Percentiles rank a stretch among this genome's conserved stretches.
Conservation (phyloP, 352 stramenopile genomes). For the Thraustochytrium striatum region DNA sequence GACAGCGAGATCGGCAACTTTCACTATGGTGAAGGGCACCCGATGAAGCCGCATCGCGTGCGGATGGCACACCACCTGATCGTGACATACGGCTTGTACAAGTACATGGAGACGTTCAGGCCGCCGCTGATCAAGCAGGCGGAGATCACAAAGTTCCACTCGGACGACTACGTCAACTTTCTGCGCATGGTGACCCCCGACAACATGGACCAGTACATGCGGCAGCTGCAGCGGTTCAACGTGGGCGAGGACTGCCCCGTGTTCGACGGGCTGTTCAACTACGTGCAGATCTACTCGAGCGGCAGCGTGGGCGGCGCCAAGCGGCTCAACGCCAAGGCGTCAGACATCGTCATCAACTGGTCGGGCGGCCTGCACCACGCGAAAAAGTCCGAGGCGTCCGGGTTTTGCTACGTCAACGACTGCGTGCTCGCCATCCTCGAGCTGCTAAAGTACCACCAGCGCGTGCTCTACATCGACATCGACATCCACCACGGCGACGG, state of each 20-base stretch:
- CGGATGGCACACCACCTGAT: slow-evolving; percentile 99
- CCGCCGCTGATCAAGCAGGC: slow-evolving; percentile 89
- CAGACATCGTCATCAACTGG: slow-evolving; percentile 99
- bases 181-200: slow-evolving; percentile 93
- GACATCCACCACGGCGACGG: slow-evolving; percentile 99
- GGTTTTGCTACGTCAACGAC: slow-evolving; percentile 99
- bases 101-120: slow-evolving; percentile 97
- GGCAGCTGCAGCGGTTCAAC: slow-evolving; percentile 77
- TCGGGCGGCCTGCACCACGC: slow-evolving; percentile 96
- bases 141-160: slow-evolving; percentile 98
- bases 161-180: slow-evolving; percentile 99
- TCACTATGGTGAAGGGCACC: slow-evolving; percentile 91
- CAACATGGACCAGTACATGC: slow-evolving; percentile 85
- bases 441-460: slow-evolving; percentile 82
- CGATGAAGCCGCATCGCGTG: slow-evolving; percentile 87
- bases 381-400: slow-evolving; percentile 95
- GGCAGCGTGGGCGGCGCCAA: slow-evolving; percentile 53
- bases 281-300: slow-evolving; percentile 80
- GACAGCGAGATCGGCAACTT: slow-evolving; percentile 92
- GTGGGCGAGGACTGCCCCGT: slow-evolving; percentile 99
- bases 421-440: slow-evolving; percentile 97
- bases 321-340: slow-evolving; percentile 87
- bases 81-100: slow-evolving; percentile 97
- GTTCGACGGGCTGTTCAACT: slow-evolving; percentile 98
- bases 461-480: slow-evolving; percentile 99